Base-by-base conservation (phyloP, 805 yeast species). In the Komagataella pastoris region DNA sequence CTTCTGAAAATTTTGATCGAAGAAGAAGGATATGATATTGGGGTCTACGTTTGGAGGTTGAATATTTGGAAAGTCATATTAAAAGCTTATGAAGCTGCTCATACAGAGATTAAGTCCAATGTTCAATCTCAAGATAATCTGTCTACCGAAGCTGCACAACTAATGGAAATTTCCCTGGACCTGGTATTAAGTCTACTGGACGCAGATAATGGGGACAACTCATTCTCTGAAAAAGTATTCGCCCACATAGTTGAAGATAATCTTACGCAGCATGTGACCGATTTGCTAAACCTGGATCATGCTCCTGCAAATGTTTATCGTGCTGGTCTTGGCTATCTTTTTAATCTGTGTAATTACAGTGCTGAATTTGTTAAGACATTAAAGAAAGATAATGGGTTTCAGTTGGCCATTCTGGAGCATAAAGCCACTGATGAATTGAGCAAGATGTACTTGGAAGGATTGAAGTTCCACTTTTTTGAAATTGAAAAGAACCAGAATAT, bases 11-110 rank as follows among this genome's bases (percentile, higher is more conserved):
- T 85, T 61, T 61, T 91, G 52, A 83, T 85, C 2, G 72, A 88
- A 51, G 96, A 88, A 61, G 96, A 89, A 66, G 97, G 97, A 18
- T 83, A 87, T 58, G 95, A 88, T 56, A 76, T 88, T 44, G 80
- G 88, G 24, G 76, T 79, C 18, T 79, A 77, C 63, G 64, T 86
- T 51, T 85, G 95, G 86, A 77, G 97, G 61, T 79, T 80, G 17
- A 80, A 85, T 55, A 79, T 91, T 46, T 83, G 96, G 85, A 71
- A 76, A 0, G 67, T 76, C 24, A 72, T 88, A 30, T 30, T 30
- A 5, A 14, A 30, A 30, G 40, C 40, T 30, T 30, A 8, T 46
- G 76, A 73, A 48, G 56, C 63, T 3, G 76, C 81, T 2, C 66
- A 87, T 47, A 10, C 40, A 10, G 40, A 14, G 10, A 30, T 30